Conservation (phyloP, 768 basidiomycete genomes). For the Boletus bicolor region DNA sequence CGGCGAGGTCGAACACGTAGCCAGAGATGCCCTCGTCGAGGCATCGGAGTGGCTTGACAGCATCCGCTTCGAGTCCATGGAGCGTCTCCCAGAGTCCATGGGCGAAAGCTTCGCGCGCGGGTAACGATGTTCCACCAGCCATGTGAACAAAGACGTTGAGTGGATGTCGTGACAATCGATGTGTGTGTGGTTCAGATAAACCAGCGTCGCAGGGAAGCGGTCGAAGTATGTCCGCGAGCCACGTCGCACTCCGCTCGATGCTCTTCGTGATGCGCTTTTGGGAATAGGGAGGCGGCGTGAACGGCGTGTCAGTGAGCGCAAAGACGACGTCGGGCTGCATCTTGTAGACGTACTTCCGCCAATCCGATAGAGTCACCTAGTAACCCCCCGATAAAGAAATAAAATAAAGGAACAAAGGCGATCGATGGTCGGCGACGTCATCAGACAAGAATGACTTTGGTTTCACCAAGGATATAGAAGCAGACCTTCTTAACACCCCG, state of each 20-base stretch:
- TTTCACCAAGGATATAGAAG: background rate
- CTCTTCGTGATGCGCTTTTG: slow-evolving; percentile 78
- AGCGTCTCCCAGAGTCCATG: slow-evolving; percentile 53
- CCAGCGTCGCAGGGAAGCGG: slow-evolving; percentile 12
- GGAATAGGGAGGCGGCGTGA: slow-evolving; percentile 61
- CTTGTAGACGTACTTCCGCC: slow-evolving; percentile 49
- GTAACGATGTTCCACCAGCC: slow-evolving; percentile 52
- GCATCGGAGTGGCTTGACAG: slow-evolving; percentile 46
- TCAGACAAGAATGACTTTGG: background rate
- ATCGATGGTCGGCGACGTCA: background rate
- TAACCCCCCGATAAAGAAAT: background rate
- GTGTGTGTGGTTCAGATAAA: background rate
- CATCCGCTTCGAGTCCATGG: slow-evolving; percentile 51
- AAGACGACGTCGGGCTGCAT: slow-evolving; percentile 69
- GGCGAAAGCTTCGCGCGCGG: slow-evolving; percentile 66
- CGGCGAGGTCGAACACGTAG: slow-evolving; percentile 67
- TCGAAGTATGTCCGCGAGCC: slow-evolving; percentile 57
- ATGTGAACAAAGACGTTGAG: slow-evolving; percentile 67
- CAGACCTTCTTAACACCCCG: slow-evolving; percentile 71
- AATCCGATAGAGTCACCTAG: slow-evolving; percentile 55
- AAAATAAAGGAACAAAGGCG: background rate
- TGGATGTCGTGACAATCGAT: slow-evolving; percentile 14
- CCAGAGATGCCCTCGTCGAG: slow-evolving; percentile 71
- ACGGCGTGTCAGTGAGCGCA: slow-evolving; percentile 68
- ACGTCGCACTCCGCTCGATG: slow-evolving; percentile 62